phyloP scores from a whole-genome alignment of 2,329 filamentous ascomycete species.

The Monilinia fructigena region DNA sequence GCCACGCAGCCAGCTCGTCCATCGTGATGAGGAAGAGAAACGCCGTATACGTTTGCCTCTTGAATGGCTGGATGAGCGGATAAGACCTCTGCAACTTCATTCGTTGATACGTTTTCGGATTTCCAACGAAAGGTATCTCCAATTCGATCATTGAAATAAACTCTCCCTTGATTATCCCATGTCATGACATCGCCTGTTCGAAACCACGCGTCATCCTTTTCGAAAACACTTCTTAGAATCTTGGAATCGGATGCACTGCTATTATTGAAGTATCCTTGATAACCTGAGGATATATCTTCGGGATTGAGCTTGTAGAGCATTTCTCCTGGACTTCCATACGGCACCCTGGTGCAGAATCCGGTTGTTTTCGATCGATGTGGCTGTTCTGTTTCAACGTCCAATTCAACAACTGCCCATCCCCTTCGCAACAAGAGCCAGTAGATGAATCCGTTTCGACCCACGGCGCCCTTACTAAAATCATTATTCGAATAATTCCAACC shows the following conservation, averaged over 20 bases:
- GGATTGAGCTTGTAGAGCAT: slow-evolving; percentile 70
- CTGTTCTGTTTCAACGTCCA: slow-evolving; percentile 69
- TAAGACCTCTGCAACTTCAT: slow-evolving; percentile 75
- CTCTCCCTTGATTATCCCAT: slow-evolving; percentile 67
- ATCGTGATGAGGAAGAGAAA: slow-evolving; percentile 75
- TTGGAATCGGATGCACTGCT: slow-evolving; percentile 68
- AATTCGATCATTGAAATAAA: slow-evolving; percentile 79
- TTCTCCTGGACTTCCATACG: slow-evolving; percentile 67
- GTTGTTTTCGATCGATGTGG: slow-evolving; percentile 67
- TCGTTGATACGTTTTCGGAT: slow-evolving; percentile 78
- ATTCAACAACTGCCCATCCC: slow-evolving; percentile 58
- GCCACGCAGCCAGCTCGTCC: slow-evolving; percentile 81
- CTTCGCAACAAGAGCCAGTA: slow-evolving; percentile 54
- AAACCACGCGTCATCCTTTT: slow-evolving; percentile 77
- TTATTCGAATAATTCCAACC: slow-evolving; percentile 74
- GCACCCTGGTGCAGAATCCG: slow-evolving; percentile 63
- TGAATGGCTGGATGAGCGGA: slow-evolving; percentile 63
- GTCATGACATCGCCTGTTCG: slow-evolving; percentile 78
- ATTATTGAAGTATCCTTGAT: slow-evolving; percentile 83
- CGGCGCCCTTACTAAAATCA: slow-evolving; percentile 70
- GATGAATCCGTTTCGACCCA: slow-evolving; percentile 69
- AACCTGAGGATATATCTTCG: slow-evolving; percentile 58
- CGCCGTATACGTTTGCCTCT: slow-evolving; percentile 86
- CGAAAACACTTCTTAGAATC: slow-evolving; percentile 70
- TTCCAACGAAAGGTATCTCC: slow-evolving; percentile 81